These are phyloP conservation scores for Withania somnifera DNA, from an alignment of 305 asterid species.

Conservation along the genomic window DNA sequence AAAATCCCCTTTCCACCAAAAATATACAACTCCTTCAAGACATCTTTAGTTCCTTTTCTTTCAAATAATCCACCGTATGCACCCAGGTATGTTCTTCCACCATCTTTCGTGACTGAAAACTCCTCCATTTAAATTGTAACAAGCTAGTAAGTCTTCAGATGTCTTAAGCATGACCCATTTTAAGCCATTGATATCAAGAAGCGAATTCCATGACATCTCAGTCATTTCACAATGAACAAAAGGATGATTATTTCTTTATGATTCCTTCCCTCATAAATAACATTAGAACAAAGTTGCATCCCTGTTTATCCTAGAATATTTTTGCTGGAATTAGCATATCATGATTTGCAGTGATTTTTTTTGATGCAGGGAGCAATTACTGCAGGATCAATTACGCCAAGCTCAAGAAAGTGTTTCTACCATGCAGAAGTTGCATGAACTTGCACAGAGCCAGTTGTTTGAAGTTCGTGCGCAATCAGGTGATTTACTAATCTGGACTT, in stretches of 20 bases:
- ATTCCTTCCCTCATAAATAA: not conserved
- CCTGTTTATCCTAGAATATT: not conserved
- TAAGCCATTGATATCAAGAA: not conserved
- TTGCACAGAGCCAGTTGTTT: constrained; percentile 97
- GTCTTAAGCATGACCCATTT: not conserved
- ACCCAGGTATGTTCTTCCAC: not conserved
- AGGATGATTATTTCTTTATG: not conserved
- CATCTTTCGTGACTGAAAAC: not conserved
- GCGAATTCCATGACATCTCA: not conserved
- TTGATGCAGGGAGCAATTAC: constrained; percentile 61
- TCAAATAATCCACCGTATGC: not conserved
- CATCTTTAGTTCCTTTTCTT: not conserved
- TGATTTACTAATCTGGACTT: constrained; percentile 13
- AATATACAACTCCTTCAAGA: not conserved
- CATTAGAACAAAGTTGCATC: not conserved
- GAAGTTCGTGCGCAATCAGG: constrained; percentile 99
- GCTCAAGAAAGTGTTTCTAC: constrained; percentile 97
- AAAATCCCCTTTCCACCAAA: not conserved
- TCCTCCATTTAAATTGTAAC: not conserved
- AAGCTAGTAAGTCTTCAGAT: not conserved
- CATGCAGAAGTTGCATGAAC: constrained; percentile 92
- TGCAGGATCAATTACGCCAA: constrained; percentile 94
- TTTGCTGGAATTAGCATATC: constrained; percentile 1
- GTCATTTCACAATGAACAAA: not conserved
- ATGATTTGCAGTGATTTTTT: constrained; percentile 7